Conservation (phyloP, 2,329 filamentous ascomycete genomes). For the Lachnellula hyalina region DNA sequence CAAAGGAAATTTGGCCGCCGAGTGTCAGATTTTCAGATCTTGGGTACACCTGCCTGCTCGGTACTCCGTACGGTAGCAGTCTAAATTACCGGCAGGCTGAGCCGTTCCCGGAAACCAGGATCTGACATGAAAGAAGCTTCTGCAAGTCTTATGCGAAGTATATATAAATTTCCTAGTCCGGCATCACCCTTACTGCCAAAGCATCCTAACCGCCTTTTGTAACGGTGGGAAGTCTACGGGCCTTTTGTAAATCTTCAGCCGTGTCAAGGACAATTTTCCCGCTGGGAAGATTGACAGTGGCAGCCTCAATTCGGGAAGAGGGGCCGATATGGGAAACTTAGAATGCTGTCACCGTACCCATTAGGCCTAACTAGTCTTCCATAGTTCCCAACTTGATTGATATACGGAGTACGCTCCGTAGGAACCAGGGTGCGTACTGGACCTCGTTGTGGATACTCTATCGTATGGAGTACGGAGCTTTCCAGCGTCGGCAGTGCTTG, state of each 20-base stretch:
- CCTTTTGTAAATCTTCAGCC: background rate
- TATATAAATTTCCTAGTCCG: too few relatives aligned
- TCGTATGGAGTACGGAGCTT: too few relatives aligned
- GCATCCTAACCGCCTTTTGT: background rate
- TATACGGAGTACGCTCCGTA: too few relatives aligned
- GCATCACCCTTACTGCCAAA: background rate
- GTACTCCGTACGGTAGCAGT: too few relatives aligned
- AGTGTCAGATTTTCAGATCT: background rate
- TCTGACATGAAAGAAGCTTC: background rate
- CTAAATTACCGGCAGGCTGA: too few relatives aligned
- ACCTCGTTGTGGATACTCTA: too few relatives aligned
- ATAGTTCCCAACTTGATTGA: too few relatives aligned
- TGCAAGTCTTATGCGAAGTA: too few relatives aligned
- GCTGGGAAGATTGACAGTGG: background rate
- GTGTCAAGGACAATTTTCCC: background rate
- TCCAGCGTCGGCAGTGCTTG: too few relatives aligned
- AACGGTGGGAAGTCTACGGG: too few relatives aligned
- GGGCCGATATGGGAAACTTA: background rate
- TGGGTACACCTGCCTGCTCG: background rate
- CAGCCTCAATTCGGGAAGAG: background rate
- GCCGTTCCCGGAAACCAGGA: background rate
- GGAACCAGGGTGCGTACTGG: too few relatives aligned
- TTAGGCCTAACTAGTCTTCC: too few relatives aligned
- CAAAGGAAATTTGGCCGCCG: background rate
- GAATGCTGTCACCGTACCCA: background rate